Conservation (phyloP, 768 basidiomycete genomes). For the Gloeostereum incarnatum region DNA sequence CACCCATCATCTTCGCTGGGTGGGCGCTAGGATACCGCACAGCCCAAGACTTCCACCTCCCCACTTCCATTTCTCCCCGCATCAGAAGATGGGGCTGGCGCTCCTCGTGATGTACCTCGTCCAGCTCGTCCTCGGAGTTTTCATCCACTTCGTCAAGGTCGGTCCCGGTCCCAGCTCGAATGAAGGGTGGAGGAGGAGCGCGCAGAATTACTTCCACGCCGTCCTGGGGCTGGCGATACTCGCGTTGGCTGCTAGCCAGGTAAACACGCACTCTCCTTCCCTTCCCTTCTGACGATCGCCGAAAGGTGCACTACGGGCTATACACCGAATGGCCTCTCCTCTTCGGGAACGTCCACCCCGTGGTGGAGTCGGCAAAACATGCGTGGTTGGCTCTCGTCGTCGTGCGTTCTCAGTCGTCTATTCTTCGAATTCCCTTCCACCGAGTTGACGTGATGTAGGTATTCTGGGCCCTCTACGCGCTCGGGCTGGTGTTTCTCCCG, state of each 20-base stretch:
- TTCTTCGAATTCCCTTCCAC: not conserved
- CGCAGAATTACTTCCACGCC: conserved; percentile 48
- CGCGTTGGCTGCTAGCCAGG: conserved; percentile 43
- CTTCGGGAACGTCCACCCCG: conserved; percentile 22
- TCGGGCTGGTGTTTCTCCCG: conserved; percentile 34
- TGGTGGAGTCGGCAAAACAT: conserved; percentile 28
- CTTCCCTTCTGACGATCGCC: conserved; percentile 4
- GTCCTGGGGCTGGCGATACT: conserved; percentile 46
- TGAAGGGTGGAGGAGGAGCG: conserved; percentile 37
- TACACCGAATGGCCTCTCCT: conserved; percentile 31
- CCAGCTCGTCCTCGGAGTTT: conserved; percentile 36
- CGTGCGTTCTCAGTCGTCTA: conserved; percentile 15
- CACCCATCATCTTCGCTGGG: conserved; percentile 44
- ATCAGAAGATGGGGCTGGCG: conserved; percentile 41
- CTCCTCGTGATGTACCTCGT: conserved; percentile 44
- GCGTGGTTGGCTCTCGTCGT: conserved; percentile 39
- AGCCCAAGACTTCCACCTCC: conserved; percentile 18
- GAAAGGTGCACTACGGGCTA: conserved; percentile 40
- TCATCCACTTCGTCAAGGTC: conserved; percentile 47
- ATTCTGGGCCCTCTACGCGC: conserved; percentile 35
- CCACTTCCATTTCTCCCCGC: conserved; percentile 33
- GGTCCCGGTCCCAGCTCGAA: conserved; percentile 25
- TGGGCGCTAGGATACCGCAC: conserved; percentile 33
- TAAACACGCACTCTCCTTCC: conserved; percentile 14
- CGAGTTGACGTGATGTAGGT: conserved; percentile 23